Evolutionary conservation across 2,329 filamentous ascomycete species (phyloP), one percentile per base, ranked within the genome.

Genomic region (Colletotrichum karsti): DNA sequence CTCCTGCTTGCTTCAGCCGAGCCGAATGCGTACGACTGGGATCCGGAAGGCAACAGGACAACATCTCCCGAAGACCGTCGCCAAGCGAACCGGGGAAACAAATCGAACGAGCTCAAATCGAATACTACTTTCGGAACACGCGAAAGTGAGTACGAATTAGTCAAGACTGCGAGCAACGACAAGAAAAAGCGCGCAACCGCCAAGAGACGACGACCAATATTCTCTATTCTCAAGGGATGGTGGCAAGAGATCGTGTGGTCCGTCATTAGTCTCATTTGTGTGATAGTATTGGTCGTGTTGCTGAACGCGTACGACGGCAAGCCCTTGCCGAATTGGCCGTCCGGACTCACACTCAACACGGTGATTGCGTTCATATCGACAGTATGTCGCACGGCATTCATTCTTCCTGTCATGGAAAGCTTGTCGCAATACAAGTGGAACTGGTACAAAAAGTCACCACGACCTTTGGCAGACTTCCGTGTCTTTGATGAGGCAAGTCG

Each of bases 271-370:
- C 20, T 55, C 24, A 7, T 51, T 5, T 60, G 42, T 28, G 10
- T 71, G 28, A 37, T 63, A 2, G 69, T 81, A 77, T 30, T 73
- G 9, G 46, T 69, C n/a, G 33, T 58, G 18, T 48, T 70, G 2
- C 54, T 72, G 12, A 33, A 26, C 15, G 30, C 41, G 3, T 69
- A 56, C 62, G 65, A 77, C 35, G 71, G 72, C 24, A 67, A 72
- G n/a, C 69, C 70, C 0, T 67, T 72, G 6, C 74, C 74, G 2
- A 63, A 68, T 3, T 71, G 73, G 70, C 71, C 70, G 4, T 30
- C 73, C 9, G 72, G 73, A 4, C 53, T 76, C 13, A 77, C 74
- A 0, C 72, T 77, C 50, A 77, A 77, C 61, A 75, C 75, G 1
- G 56, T 74, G 7, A 58, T 77, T 8, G 73, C 74, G 5, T 71